These are phyloP conservation scores for Allomyces arbusculus DNA, from an alignment of 192 early-diverging fungal genomes.

Conservation along the genomic window DNA sequence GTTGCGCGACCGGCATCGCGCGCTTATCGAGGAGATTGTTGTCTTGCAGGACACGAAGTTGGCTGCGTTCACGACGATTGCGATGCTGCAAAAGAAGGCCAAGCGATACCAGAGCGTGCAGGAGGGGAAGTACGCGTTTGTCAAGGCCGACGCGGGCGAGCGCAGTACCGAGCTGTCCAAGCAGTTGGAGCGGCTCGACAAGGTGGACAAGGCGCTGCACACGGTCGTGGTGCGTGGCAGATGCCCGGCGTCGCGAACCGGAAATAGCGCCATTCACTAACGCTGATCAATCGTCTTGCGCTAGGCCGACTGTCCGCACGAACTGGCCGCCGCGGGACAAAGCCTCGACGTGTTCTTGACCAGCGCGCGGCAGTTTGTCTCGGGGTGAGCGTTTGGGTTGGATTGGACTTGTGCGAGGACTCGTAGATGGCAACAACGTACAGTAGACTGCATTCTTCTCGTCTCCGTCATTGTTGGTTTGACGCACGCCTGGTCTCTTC, in stretches of 20 bases:
- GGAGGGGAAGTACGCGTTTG: slow-evolving; percentile 21
- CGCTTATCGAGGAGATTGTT: slow-evolving; percentile 5
- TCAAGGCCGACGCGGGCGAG: slow-evolving; percentile 11
- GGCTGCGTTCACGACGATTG: slow-evolving; percentile 2
- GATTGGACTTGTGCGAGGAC: too few relatives aligned
- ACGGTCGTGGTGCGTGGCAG: slow-evolving; percentile 9
- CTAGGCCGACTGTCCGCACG: neutral
- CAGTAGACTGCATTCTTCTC: too few relatives aligned
- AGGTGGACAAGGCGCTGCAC: slow-evolving; percentile 16
- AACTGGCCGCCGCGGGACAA: neutral
- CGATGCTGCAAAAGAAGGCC: slow-evolving; percentile 19
- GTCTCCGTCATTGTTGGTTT: neutral
- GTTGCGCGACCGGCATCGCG: slow-evolving; percentile 10
- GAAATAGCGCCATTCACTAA: neutral
- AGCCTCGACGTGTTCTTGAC: neutral
- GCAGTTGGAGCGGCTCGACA: slow-evolving; percentile 11
- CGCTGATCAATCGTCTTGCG: neutral
- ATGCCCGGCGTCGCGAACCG: neutral
- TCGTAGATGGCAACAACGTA: too few relatives aligned
- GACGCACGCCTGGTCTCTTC: neutral
- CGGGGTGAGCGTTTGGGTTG: too few relatives aligned
- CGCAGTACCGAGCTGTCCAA: slow-evolving; percentile 14
- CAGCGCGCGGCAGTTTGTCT: too few relatives aligned
- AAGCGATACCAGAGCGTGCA: slow-evolving; percentile 22
- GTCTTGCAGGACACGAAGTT: neutral